These are phyloP conservation scores for Fallopia convolvulus DNA, from an alignment of 148 eudicot genomes.

Conservation along the genomic window DNA sequence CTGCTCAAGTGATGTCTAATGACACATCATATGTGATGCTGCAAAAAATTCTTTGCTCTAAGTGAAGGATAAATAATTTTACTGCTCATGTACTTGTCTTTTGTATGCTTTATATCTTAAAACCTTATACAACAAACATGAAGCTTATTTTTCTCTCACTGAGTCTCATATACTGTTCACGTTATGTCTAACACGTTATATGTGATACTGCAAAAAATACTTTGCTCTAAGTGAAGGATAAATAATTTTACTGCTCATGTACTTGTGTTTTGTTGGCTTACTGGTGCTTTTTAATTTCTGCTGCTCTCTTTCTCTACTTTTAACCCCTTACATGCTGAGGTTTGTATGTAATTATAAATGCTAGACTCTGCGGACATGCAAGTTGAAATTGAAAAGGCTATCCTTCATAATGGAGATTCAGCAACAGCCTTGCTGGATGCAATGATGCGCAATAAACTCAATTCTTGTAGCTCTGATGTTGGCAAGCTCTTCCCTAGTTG, in stretches of 20 bases:
- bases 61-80: too few relatives aligned
- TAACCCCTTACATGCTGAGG: constrained; percentile 11
- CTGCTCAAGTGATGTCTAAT: background rate
- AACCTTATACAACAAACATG: background rate
- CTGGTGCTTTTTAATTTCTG: background rate
- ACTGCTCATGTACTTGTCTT: background rate
- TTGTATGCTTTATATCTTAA: background rate
- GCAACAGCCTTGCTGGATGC: constrained; percentile 69
- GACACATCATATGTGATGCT: background rate
- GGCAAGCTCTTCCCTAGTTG: constrained; percentile 67
- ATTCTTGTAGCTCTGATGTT: constrained; percentile 41
- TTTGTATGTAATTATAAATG: background rate
- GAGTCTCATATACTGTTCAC: background rate
- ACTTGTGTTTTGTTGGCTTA: background rate
- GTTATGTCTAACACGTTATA: background rate
- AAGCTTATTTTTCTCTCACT: background rate
- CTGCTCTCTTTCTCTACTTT: background rate
- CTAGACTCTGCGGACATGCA: constrained; percentile 60
- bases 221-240: background rate
- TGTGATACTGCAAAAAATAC: background rate
- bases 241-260: background rate
- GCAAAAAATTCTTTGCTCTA: too few relatives aligned
- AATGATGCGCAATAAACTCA: constrained; percentile 81
- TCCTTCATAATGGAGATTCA: constrained; percentile 59
- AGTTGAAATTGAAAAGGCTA: constrained; percentile 70